These are phyloP conservation scores for Mikania micrantha DNA, from an alignment of 129 eudicot genomes.

Conservation along the genomic window DNA sequence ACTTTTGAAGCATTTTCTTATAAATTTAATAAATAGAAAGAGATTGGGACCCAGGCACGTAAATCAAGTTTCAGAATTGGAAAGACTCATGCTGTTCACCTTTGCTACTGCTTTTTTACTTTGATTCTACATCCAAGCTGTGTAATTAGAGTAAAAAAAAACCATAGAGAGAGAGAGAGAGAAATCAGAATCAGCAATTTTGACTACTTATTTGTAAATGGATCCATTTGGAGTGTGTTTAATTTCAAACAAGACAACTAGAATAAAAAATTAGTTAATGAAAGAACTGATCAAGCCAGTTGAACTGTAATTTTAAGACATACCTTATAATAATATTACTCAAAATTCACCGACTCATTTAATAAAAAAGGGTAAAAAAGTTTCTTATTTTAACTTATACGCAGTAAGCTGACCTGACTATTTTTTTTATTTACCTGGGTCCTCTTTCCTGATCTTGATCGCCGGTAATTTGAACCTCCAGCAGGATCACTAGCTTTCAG, in stretches of 20 bases:
- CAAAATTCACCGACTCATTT: neutral
- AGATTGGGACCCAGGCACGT: neutral
- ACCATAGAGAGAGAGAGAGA: no score
- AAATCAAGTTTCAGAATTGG: neutral
- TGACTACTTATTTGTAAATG: neutral
- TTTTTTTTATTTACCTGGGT: conserved; percentile 49
- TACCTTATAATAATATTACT: neutral
- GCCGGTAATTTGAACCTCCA: conserved; percentile 56
- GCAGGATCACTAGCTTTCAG: conserved; percentile 62
- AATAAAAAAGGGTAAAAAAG: no score
- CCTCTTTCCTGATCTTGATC: conserved; percentile 85
- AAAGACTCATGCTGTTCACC: neutral
- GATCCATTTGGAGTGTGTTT: neutral
- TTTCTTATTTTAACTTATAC: no score
- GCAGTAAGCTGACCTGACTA: no score
- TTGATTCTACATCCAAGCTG: neutral
- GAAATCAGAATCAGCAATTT: neutral
- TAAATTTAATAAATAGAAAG: neutral
- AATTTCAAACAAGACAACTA: neutral
- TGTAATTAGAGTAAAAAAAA: neutral
- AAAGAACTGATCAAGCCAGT: neutral
- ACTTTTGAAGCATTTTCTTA: neutral
- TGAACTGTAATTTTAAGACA: neutral
- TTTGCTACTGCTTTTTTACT: neutral
- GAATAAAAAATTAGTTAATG: neutral